Base-by-base conservation (phyloP, 2,329 filamentous ascomycete genomes). In the Hypoxylon rubiginosum region DNA sequence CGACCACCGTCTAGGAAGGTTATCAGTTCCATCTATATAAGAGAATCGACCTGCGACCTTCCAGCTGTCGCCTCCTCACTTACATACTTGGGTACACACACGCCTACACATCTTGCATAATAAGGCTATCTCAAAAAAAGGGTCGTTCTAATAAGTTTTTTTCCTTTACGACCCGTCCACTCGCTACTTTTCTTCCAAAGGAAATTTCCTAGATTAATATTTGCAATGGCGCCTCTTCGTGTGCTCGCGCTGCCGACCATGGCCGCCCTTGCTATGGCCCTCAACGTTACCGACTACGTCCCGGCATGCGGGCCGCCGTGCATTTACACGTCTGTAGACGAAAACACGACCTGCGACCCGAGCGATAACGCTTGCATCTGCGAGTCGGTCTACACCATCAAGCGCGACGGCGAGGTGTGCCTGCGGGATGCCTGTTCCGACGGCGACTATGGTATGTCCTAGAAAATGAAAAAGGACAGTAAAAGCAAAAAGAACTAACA, bases 361-460 rank as follows among this genome's bases (percentile, higher is more conserved):
- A 45, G 49, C 24, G 74, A 76, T 66, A 75, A 73, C 62, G 49
- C 55, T 8, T 76, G 74, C 52, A 73, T 76, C 58, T 76, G 74
- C 68, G 45, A 52, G 9, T 30, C 60, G 34, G 65, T 72, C 45
- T 76, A 76, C 66, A 74, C 73, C 9, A 65, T 76, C 51, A 73
- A 73, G 58, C 64, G 72, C 2, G 73, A 76, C 62, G 73, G 73
- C 30, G 72, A 75, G 68, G 68, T 70, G 36, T 76, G 74, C 61
- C 64, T 76, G 56, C 72, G 73, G 21, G 57, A 68, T 24, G 71
- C 65, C 11, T 76, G 74, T 65, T 71, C 67, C 55, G 54, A 46
- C n/a, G 19, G 59, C 36, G 74, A 75, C 58, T 76, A 76, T 48
- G 74, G 74, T 76, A 73, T 50, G 74, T 68, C 11, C 15, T 26